These are phyloP conservation scores for Monosporozyma aquatica DNA, from an alignment of 805 yeast genomes.

Conservation along the genomic window DNA sequence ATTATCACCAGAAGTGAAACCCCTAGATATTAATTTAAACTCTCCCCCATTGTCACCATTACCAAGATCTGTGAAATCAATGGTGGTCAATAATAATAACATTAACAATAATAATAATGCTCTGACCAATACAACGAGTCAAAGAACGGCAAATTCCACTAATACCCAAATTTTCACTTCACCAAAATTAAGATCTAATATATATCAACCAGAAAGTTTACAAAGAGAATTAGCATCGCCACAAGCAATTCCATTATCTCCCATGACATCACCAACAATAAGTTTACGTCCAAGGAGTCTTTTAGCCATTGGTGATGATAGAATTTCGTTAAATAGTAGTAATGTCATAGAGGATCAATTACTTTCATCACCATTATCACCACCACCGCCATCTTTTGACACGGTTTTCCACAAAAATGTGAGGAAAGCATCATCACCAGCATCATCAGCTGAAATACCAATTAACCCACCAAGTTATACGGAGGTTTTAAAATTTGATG, in stretches of 20 bases:
- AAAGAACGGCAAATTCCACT: not conserved
- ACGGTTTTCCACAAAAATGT: too few relatives aligned
- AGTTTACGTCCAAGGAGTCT: constrained; percentile 41
- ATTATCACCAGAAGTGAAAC: constrained; percentile 37
- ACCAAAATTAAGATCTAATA: constrained; percentile 34
- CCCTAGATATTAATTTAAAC: constrained; percentile 9
- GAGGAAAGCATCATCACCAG: too few relatives aligned
- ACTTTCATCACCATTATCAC: too few relatives aligned
- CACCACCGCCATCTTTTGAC: constrained; percentile 5
- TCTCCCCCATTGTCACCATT: constrained; percentile 8
- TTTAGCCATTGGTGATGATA: constrained; percentile 15
- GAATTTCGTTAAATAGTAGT: not conserved
- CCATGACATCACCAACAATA: constrained; percentile 36
- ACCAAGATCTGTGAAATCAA: constrained; percentile 5
- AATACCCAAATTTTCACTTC: constrained; percentile 15
- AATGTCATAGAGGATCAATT: constrained; percentile 7
- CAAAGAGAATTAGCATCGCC: constrained; percentile 46
- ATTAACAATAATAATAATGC: too few relatives aligned
- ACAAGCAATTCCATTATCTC: constrained; percentile 56
- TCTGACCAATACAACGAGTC: not conserved
- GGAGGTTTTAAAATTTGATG: constrained; percentile 20
- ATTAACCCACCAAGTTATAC: constrained; percentile 30
- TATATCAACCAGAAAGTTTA: constrained; percentile 46
- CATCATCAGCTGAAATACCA: too few relatives aligned
- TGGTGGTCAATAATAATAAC: not conserved